Evolutionary conservation across 108 stramenopile species (phyloP), one percentile per base, ranked within the genome.

Genomic region (Conticribra weissflogii): DNA sequence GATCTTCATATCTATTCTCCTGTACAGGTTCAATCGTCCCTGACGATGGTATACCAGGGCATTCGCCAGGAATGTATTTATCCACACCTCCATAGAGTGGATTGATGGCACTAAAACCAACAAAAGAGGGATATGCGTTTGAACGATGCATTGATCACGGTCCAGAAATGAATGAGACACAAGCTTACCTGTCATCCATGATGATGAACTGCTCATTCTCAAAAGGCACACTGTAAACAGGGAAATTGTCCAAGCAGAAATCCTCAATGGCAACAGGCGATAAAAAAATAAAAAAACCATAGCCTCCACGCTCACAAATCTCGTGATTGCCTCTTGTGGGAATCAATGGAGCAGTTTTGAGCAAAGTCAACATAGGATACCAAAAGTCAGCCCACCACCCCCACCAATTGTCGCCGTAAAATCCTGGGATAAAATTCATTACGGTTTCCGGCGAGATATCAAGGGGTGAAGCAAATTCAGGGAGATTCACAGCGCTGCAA

Each of bases 311-410:
- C 46, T 30, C 68, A 31, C 68, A 68, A 50, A 58, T 50, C 24
- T 68, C 68, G 32, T 68, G 68, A 68, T 68, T 68, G 1, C 68
- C 68, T 57, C 68, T 45, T 27, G 54, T 22, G 33, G 68, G 53
- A 58, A 68, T 49, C 2, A 68, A 29, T 0, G 68, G 68, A 2
- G 56, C 56, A 14, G 15, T 29, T 32, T 49, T 45, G 19, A 68
- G 47, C 14, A 68, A 58, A 17, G 46, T 58, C 27, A 58, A 31
- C 28, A 24, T 5, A 31, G 70, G 70, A 19, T 49, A 62, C 18
- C 62, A 71, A 24, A 71, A 71, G 28, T 71, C 70, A 28, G 44
- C 49, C 70, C 70, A 71, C 70, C 70, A 71, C 15, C 61, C 61
- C 34, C 51, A 71, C 59, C 59, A 71, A 45, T 61, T 71, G 59